Evolutionary conservation across 2,329 filamentous ascomycete genomes (phyloP).

Genomic region (Dichotomopilus funicola): DNA sequence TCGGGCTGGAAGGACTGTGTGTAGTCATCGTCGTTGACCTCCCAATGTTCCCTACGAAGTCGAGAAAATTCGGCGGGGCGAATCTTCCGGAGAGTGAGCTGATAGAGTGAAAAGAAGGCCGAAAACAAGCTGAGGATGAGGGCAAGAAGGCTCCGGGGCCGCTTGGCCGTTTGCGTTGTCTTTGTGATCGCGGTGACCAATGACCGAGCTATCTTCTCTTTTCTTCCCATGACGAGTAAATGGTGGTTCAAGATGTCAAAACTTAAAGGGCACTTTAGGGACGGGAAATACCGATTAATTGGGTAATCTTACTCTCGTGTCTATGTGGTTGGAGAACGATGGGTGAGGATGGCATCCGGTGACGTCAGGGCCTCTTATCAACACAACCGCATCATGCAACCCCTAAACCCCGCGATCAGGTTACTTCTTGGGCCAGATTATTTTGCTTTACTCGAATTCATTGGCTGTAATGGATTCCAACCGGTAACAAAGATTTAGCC

Average conservation of each 20-base stretch:
- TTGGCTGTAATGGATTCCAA: no score
- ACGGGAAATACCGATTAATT: no score
- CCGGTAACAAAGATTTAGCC: no score
- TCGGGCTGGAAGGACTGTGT: constrained; percentile 33
- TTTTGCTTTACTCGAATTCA: no score
- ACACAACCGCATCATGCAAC: no score
- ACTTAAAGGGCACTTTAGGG: no score
- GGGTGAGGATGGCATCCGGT: no score
- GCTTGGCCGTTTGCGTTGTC: constrained; percentile 25
- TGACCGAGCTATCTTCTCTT: constrained; percentile 34
- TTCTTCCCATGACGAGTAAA: constrained; percentile 23
- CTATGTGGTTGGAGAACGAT: no score
- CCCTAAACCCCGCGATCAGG: no score
- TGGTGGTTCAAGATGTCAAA: neutral
- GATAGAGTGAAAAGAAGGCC: constrained; percentile 47
- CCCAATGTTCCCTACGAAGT: constrained; percentile 39
- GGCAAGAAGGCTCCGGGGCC: constrained; percentile 29
- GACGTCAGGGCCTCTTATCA: no score
- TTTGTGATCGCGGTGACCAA: constrained; percentile 33
- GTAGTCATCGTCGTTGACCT: constrained; percentile 35
- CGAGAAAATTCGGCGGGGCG: constrained; percentile 43
- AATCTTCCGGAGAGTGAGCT: constrained; percentile 41
- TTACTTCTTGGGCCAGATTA: no score
- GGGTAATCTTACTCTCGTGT: no score
- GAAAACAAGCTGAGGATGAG: constrained; percentile 38